Evolutionary conservation across 495 filamentous ascomycete species (phyloP).

Genomic region (Ramalina intermedia): DNA sequence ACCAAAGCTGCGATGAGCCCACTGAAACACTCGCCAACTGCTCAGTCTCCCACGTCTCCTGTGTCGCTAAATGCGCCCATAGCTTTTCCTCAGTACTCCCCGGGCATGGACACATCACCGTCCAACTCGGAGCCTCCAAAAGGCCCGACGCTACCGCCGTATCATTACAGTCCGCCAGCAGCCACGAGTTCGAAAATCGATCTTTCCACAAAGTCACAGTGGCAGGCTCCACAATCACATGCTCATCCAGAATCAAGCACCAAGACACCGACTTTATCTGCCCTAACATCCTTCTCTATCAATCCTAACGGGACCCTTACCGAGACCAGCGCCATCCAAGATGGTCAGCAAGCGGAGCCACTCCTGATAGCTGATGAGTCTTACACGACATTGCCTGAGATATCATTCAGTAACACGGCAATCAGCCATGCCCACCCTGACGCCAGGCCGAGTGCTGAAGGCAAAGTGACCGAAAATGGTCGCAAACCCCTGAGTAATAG

Average conservation of each 20-base stretch:
- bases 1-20: conserved; percentile 1
- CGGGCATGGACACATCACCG: conserved; percentile 5
- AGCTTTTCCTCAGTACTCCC: not conserved
- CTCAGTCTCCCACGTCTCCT: not conserved
- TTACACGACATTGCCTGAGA: not conserved
- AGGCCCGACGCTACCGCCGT: not conserved
- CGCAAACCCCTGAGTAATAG: not conserved
- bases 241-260: conserved; percentile 1
- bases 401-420: not conserved
- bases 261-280: conserved; percentile 2
- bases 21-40: too few relatives aligned
- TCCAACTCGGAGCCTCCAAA: not conserved
- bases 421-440: not conserved
- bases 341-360: conserved; percentile 11
- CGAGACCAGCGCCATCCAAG: conserved; percentile 6
- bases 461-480: not conserved
- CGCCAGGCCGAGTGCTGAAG: not conserved
- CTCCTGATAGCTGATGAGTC: not conserved
- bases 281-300: conserved; percentile 14
- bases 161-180: conserved; percentile 1
- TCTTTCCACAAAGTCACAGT: conserved; percentile 2
- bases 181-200: not conserved
- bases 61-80: not conserved
- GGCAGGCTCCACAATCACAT: not conserved
- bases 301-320: conserved; percentile 13